Evolutionary conservation across 805 yeast species (phyloP), one percentile per base, ranked within the genome.

Genomic region (Myxozyma geophila): DNA sequence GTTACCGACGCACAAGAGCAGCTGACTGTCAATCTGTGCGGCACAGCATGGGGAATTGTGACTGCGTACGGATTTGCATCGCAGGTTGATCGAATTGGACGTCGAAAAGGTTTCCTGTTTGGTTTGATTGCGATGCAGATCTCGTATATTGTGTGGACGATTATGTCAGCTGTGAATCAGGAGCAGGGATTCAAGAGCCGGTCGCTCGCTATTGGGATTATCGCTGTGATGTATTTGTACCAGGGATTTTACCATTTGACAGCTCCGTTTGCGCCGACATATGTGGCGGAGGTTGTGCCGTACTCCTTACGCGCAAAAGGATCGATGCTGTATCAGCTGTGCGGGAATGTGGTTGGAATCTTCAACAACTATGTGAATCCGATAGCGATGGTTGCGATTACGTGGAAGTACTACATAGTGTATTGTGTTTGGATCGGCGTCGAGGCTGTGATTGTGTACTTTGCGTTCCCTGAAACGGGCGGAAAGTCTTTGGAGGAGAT

Each of bases 321-420:
- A 52, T 62, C 76, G 50, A 74, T 72, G 60, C 52, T 77, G 40
- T 39, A 28, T 15, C 63, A 54, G 39, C 44, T 40, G 2, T 15
- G 21, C 28, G 51, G 59, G 40, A 71, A 44, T 19, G n/a, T 54
- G 7, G 52, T 62, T 59, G 65, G 64, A 40, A 48, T 74, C 10
- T 76, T 71, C 60, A 73, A 74, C 60, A 72, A 72, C 58, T 77
- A 68, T 59, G 78, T 74, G 28, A 76, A 75, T 59, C 76, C 79
- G n/a, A 68, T 76, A 69, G 83, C 80, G 60, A 74, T 80, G 78
- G 80, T 73, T 37, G 76, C 76, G 19, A 75, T 80, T 50, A 69
- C 70, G 33, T 80, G 81, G 80, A 78, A 77, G 69, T 80, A 79
- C 74, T 80, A 80, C 70, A 77, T 80, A 63, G 81, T 80, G 5